Base-by-base conservation (phyloP, 768 basidiomycete species). In the Lyophyllum shimeji region DNA sequence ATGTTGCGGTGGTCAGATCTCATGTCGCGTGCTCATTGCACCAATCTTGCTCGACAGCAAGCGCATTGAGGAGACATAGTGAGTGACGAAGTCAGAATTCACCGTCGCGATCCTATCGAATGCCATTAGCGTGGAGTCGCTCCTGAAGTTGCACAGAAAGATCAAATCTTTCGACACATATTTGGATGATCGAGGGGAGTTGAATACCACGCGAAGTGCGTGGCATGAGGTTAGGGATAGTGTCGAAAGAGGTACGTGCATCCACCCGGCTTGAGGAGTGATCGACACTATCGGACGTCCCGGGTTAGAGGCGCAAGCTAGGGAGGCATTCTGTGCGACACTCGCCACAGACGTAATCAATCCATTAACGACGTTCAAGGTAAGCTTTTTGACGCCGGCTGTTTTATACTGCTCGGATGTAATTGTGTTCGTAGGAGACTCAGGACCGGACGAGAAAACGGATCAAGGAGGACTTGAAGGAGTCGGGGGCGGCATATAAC, bases 391-490 rank as follows among this genome's bases (percentile, higher is more conserved):
- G 21, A 45, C 20, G 31, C 5, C 18, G 29, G 11, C 51, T 52
- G 56, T 34, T 31, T 25, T n/a, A 43, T 53, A 46, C 40, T 27
- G 20, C 34, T 8, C 18, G 55, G 37, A 5, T 39, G 37, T 12
- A 43, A 45, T 37, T 12, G 15, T 54, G 25, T 53, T 48, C 18
- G 15, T 57, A 94, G 92, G 93, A 95, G 62, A 89, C 87, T 11
- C 94, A 96, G 74, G 91, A 93, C 52, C 83, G 95, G 34, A 95
- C 93, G n/a, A 81, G 91, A 46, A 91, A 92, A 67, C 85, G 92
- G 24, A 89, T 97, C 69, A 93, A 90, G 68, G 94, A 96, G 65
- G 94, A 95, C 67, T 71, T 95, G 53, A 94, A 93, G 69, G 84
- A 85, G 8, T 91, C 93, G 0, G 76, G 76, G n/a, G 61, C 71